Percentiles rank a stretch among this genome's conserved stretches.
Evolutionary conservation across 2,329 filamentous ascomycete genomes (phyloP).

Genomic region (Polytolypa hystricis): DNA sequence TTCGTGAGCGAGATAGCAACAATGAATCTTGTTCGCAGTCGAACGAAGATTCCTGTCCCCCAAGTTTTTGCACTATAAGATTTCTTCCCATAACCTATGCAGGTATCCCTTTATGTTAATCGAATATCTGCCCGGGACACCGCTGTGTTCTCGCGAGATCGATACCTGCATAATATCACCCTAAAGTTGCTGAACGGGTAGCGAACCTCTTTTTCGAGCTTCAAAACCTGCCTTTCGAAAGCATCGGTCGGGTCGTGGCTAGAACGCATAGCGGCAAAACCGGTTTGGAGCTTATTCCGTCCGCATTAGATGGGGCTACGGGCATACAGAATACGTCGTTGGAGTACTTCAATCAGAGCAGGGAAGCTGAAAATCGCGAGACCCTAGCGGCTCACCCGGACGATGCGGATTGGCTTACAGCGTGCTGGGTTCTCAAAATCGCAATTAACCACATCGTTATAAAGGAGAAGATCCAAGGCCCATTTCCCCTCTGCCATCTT

Average conservation of each 20-base stretch:
- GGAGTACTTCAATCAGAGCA: conserved; percentile 4
- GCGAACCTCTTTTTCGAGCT: conserved; percentile 7
- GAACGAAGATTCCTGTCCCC: conserved; percentile 4
- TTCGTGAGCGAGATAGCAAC: conserved; percentile 5
- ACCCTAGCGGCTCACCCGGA: conserved; percentile 1
- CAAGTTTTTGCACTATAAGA: conserved; percentile 4
- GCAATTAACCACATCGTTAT: conserved; percentile 2
- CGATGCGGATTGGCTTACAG: conserved; percentile 7
- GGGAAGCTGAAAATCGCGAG: conserved; percentile 3
- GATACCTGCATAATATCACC: background rate
- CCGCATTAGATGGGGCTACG: background rate
- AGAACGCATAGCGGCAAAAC: background rate
- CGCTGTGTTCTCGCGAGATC: background rate
- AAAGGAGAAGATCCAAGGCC: conserved; percentile 16
- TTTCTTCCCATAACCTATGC: conserved; percentile 5
- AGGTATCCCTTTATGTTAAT: conserved; percentile 7
- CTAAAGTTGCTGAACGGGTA: conserved; percentile 6
- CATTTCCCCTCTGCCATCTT: conserved; percentile 27
- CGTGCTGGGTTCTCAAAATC: conserved; percentile 6
- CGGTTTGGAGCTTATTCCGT: background rate
- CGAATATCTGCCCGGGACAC: conserved; percentile 3
- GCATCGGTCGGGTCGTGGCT: conserved; percentile 4
- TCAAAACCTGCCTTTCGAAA: conserved; percentile 4
- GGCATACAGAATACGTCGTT: conserved; percentile 1
- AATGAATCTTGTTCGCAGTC: conserved; percentile 2